Evolutionary conservation across 2,329 filamentous ascomycete genomes (phyloP).

Genomic region (Exserohilum turcica): DNA sequence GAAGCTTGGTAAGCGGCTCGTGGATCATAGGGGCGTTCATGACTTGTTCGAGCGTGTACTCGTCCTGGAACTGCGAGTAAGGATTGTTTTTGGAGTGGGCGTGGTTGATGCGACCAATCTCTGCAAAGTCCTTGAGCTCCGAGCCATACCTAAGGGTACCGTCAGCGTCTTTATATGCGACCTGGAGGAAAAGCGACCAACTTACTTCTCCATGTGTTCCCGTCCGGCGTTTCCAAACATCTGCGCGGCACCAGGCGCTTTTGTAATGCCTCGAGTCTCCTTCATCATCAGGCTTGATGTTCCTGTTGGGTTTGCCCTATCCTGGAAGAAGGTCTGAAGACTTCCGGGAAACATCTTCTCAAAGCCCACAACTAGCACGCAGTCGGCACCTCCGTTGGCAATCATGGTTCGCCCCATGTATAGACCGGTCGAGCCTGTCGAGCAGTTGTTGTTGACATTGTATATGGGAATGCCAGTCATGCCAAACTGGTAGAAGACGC

Average conservation of each 20-base stretch:
- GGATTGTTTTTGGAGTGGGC: slow-evolving; percentile 89
- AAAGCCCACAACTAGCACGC: slow-evolving; percentile 89
- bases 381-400: slow-evolving; percentile 79
- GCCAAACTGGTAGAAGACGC: slow-evolving; percentile 98
- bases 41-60: slow-evolving; percentile 87
- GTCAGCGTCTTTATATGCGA: slow-evolving; percentile 18
- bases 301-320: slow-evolving; percentile 78
- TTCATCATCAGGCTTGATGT: slow-evolving; percentile 79
- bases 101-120: slow-evolving; percentile 93
- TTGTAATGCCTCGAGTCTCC: slow-evolving; percentile 77
- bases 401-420: slow-evolving; percentile 83
- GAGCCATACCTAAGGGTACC: slow-evolving; percentile 72
- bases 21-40: slow-evolving; percentile 77
- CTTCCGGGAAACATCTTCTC: slow-evolving; percentile 98
- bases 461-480: slow-evolving; percentile 96
- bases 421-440: slow-evolving; percentile 89
- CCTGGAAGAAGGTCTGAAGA: slow-evolving; percentile 81
- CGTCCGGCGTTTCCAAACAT: slow-evolving; percentile 93
- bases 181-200: slow-evolving; percentile 1
- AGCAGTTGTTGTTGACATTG: slow-evolving; percentile 99
- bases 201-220: slow-evolving; percentile 92
- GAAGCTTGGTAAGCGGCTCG: slow-evolving; percentile 91
- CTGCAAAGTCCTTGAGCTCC: slow-evolving; percentile 82
- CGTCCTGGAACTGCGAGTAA: slow-evolving; percentile 95
- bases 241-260: slow-evolving; percentile 85